Evolutionary conservation across 1,139 yeast genomes (phyloP).

Genomic region (Sugiyamaella paludigena): DNA sequence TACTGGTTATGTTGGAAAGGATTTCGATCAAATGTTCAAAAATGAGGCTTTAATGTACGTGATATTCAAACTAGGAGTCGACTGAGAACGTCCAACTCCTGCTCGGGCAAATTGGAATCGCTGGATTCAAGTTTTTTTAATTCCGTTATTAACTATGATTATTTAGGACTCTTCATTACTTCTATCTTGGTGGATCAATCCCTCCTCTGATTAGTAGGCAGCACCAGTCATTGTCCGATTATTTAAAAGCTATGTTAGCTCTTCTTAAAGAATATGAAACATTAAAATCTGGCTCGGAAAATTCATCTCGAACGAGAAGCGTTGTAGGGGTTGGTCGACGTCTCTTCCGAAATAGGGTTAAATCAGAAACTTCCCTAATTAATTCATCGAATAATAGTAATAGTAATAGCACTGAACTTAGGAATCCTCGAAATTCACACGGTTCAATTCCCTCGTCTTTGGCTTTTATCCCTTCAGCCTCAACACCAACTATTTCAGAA

Average conservation of each 20-base stretch:
- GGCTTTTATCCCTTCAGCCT: conserved; percentile 9
- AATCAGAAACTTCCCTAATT: conserved; percentile 19
- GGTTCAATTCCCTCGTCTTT: conserved; percentile 8
- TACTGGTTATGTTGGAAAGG: conserved; percentile 18
- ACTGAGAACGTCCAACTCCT: not conserved
- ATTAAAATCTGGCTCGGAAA: conserved; percentile 20
- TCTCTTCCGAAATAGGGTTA: conserved; percentile 27
- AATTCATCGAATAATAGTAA: too few species aligned
- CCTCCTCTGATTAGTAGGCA: conserved; percentile 23
- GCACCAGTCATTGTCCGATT: conserved; percentile 23
- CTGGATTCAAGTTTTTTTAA: too few species aligned
- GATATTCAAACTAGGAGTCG: too few species aligned
- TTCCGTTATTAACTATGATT: conserved; percentile 1
- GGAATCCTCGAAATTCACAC: conserved; percentile 6
- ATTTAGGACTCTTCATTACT: conserved; percentile 22
- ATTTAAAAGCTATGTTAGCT: conserved; percentile 21
- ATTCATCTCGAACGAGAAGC: conserved; percentile 22
- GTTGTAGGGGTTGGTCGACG: conserved; percentile 31
- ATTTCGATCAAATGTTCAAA: conserved; percentile 24
- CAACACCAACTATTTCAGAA: conserved; percentile 18
- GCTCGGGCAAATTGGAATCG: too few species aligned
- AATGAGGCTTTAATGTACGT: conserved; percentile 10
- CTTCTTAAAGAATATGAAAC: conserved; percentile 30
- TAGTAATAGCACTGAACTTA: not conserved
- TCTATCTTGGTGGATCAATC: conserved; percentile 30